phyloP scores from a whole-genome alignment of 2,329 filamentous ascomycete species.

The Tolypocladium ovalisporum region DNA sequence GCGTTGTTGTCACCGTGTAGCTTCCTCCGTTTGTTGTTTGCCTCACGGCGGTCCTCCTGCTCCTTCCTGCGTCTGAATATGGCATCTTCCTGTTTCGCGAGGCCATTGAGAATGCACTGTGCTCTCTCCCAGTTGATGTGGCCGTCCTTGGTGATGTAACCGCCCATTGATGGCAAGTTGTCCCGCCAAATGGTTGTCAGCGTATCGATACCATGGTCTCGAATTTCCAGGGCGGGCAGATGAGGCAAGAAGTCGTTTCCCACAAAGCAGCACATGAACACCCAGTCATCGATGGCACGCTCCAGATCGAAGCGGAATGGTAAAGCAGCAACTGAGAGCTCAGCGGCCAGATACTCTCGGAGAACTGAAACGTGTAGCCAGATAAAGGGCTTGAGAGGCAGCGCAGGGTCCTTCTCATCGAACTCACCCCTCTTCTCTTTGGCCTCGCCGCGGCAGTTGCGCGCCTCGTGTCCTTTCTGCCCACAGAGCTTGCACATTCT shows the following conservation, averaged over 20 bases:
- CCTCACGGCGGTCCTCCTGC: constrained; percentile 72
- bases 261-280: constrained; percentile 98
- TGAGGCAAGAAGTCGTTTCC: constrained; percentile 98
- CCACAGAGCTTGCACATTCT: constrained; percentile 81
- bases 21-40: constrained; percentile 67
- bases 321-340: constrained; percentile 73
- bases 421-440: constrained; percentile 72
- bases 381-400: constrained; percentile 81
- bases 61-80: constrained; percentile 88
- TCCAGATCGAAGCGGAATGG: constrained; percentile 89
- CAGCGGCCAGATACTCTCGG: constrained; percentile 84
- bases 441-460: constrained; percentile 68
- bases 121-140: constrained; percentile 78
- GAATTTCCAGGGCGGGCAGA: constrained; percentile 91
- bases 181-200: constrained; percentile 96
- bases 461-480: constrained; percentile 82
- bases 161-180: constrained; percentile 81
- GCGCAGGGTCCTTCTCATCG: constrained; percentile 66
- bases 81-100: constrained; percentile 85
- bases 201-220: constrained; percentile 94
- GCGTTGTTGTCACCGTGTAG: constrained; percentile 47
- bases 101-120: constrained; percentile 75
- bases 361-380: constrained; percentile 92
- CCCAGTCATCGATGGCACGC: constrained; percentile 92
- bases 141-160: constrained; percentile 92